Evolutionary conservation across 2,329 filamentous ascomycete genomes (phyloP).

Genomic region (Cladophialophora carrionii): DNA sequence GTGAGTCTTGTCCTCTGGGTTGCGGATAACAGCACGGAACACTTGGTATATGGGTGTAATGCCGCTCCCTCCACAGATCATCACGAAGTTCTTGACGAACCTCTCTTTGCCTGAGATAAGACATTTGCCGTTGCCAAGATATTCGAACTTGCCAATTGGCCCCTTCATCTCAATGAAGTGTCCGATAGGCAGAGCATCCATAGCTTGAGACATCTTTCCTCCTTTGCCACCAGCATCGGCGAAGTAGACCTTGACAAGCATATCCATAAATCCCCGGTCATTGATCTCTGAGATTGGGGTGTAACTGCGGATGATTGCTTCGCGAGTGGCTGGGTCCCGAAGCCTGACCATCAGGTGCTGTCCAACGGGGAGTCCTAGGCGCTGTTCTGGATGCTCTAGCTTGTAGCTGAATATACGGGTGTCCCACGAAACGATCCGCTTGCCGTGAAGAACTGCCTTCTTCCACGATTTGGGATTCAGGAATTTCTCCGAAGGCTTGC

Average conservation of each 20-base stretch:
- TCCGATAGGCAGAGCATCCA: constrained; percentile 73
- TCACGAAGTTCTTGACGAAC: constrained; percentile 69
- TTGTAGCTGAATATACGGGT: constrained; percentile 80
- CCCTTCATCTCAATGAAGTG: constrained; percentile 83
- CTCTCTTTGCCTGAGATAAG: constrained; percentile 61
- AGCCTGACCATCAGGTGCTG: constrained; percentile 87
- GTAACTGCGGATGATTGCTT: constrained; percentile 81
- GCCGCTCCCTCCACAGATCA: constrained; percentile 87
- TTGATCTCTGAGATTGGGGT: constrained; percentile 74
- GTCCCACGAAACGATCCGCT: constrained; percentile 73
- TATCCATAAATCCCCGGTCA: constrained; percentile 66
- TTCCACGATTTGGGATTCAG: constrained; percentile 73
- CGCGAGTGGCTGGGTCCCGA: constrained; percentile 68
- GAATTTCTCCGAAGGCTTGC: constrained; percentile 63
- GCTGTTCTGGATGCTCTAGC: constrained; percentile 71
- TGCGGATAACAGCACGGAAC: constrained; percentile 70
- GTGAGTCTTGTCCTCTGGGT: constrained; percentile 64
- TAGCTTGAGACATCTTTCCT: constrained; percentile 79
- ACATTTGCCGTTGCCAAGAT: constrained; percentile 69
- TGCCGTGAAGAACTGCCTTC: constrained; percentile 70
- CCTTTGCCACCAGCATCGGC: constrained; percentile 61
- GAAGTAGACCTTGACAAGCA: constrained; percentile 83
- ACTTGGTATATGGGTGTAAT: constrained; percentile 92
- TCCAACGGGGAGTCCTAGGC: constrained; percentile 76
- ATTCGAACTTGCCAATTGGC: constrained; percentile 83